Base-by-base conservation (phyloP, 352 stramenopile species). In the Globisporangium splendens region DNA sequence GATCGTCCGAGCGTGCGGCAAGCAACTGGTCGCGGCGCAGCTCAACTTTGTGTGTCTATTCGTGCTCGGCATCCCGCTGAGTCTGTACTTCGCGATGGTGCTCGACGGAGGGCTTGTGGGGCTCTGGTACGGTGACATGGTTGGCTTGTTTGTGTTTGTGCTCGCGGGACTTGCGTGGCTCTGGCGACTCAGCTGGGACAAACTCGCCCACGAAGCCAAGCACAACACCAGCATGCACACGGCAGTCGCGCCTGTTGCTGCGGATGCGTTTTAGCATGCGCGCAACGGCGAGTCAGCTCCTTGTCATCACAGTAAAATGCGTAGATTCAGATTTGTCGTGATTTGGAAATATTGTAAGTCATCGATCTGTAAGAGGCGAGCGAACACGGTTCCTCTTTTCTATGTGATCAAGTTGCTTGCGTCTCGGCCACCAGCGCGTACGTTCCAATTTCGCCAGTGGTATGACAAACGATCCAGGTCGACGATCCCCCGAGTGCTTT, bases 61-160 rank as follows among this genome's bases (percentile, higher is more conserved):
- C 35, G 20, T 66, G 15, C 21, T 68, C 18, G 65, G 60, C n/a
- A 18, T 68, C 5, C 65, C 65, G 8, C 39, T 72, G 10, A 54
- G 65, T 2, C 14, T 59, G 13, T 38, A 52, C 14, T 59, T 69
- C 33, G 65, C 60, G 1, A 24, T 65, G 18, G 24, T 42, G 17
- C n/a, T 64, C 13, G 13, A 56, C 15, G 31, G 35, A 0, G 65
- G 65, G n/a, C 47, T 72, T 35, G 51, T 56, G 20, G 82, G 82
- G 0, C 56, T 91, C 8, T 89, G 79, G 79, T 58, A 68, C 35
- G 82, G 82, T 0, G 70, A 88, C 22, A 73, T 86, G 56, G 55
- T 71, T 21, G 79, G 77, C n/a, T 68, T 74, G 6, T 18, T 77
- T 4, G 35, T 72, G 15, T 86, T 75, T 28, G 61, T 59, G 1